Conservation (phyloP, 306 rosid genomes). For the Quercus mongolica region DNA sequence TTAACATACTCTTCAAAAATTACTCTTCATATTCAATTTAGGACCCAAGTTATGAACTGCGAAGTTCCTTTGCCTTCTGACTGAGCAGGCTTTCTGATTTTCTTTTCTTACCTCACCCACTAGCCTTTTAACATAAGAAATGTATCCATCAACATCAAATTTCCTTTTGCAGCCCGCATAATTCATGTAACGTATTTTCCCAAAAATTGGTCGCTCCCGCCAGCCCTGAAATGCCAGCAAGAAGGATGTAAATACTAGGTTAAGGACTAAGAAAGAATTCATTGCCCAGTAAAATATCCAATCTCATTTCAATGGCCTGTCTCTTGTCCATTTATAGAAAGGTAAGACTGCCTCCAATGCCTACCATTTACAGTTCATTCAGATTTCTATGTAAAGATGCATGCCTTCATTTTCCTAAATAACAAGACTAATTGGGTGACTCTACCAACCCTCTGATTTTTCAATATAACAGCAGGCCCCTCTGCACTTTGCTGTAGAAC, state of each 20-base stretch:
- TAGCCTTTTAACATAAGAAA: conserved; percentile 51
- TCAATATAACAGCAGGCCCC: too few relatives aligned
- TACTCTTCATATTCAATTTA: not conserved
- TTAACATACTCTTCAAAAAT: not conserved
- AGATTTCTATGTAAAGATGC: not conserved
- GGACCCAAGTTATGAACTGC: conserved; percentile 6
- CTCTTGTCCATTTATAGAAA: not conserved
- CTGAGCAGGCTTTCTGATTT: conserved; percentile 41
- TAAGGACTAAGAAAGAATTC: not conserved
- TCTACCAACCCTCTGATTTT: too few relatives aligned
- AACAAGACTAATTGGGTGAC: not conserved
- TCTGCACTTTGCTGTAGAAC: too few relatives aligned
- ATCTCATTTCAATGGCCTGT: not conserved
- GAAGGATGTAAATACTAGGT: not conserved
- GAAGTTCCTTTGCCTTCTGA: conserved; percentile 46
- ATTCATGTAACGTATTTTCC: conserved; percentile 94
- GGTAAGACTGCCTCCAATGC: not conserved
- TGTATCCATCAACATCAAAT: conserved; percentile 77
- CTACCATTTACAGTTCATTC: not conserved
- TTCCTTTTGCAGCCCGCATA: conserved; percentile 93
- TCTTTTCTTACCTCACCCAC: conserved; percentile 63
- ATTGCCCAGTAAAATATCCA: not conserved
- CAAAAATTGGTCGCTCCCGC: conserved; percentile 77
- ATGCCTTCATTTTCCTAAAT: not conserved
- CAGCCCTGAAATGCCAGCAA: conserved; percentile 62